phyloP scores from a whole-genome alignment of 148 eudicot genomes.

The Heliamphora exappendiculata region DNA sequence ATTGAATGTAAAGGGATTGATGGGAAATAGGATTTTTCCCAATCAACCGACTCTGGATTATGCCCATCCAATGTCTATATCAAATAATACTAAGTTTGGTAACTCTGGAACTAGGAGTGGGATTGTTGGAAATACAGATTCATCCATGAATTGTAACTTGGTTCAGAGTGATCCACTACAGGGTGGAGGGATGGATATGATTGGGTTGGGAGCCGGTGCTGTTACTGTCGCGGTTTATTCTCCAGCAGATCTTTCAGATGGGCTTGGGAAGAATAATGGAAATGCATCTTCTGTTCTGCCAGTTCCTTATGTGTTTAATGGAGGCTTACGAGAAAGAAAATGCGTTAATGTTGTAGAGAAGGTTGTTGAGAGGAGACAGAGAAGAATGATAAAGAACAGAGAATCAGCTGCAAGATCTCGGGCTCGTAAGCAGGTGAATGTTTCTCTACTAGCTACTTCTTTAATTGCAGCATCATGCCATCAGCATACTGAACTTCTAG shows the following conservation, averaged over 20 bases:
- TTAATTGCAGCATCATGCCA: background rate
- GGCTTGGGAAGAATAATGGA: slow-evolving; percentile 70
- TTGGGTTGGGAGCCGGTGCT: slow-evolving; percentile 47
- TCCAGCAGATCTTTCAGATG: slow-evolving; percentile 75
- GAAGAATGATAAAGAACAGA: slow-evolving; percentile 87
- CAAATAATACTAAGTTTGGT: slow-evolving; percentile 38
- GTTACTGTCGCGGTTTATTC: slow-evolving; percentile 55
- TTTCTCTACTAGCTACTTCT: background rate
- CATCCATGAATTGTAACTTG: slow-evolving; percentile 35
- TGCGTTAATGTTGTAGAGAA: slow-evolving; percentile 53
- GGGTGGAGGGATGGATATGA: slow-evolving; percentile 56
- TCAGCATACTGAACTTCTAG: background rate
- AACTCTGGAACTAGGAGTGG: slow-evolving; percentile 51
- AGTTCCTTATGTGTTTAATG: slow-evolving; percentile 68
- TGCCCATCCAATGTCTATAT: slow-evolving; percentile 41
- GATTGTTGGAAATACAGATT: slow-evolving; percentile 40
- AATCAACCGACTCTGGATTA: slow-evolving; percentile 51
- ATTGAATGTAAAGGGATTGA: slow-evolving; percentile 62
- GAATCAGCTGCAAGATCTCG: slow-evolving; percentile 97
- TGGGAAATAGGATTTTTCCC: no score
- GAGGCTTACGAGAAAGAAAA: slow-evolving; percentile 61
- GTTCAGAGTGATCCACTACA: slow-evolving; percentile 35
- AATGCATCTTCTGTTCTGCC: slow-evolving; percentile 76
- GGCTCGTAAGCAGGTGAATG: slow-evolving; percentile 92
- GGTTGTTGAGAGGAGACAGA: slow-evolving; percentile 88